Conservation (phyloP, 2,329 filamentous ascomycete species). For the Trichoderma citrinoviride region DNA sequence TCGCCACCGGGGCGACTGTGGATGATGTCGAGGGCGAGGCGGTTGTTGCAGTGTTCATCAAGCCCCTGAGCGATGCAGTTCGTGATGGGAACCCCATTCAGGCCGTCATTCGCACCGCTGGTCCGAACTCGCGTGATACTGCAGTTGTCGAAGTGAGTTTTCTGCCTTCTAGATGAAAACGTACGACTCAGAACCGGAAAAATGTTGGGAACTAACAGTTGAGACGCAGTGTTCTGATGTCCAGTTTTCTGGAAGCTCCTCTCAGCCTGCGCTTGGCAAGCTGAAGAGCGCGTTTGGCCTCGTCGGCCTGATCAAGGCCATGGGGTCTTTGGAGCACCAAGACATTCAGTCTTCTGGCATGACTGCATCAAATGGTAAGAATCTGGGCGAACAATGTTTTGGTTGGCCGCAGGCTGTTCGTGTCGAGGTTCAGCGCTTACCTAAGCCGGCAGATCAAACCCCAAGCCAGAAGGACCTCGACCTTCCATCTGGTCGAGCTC, state of each 20-base stretch:
- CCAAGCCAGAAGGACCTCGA: not conserved
- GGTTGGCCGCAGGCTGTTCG: not conserved
- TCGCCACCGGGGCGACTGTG: constrained; percentile 27
- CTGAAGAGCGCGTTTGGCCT: constrained; percentile 27
- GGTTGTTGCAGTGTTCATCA: constrained; percentile 41
- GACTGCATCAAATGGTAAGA: constrained; percentile 27
- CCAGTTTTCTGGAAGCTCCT: constrained; percentile 39
- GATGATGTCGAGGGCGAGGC: constrained; percentile 39
- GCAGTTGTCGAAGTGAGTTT: constrained; percentile 32
- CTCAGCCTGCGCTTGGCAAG: constrained; percentile 31
- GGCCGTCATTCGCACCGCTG: constrained; percentile 33
- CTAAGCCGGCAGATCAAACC: not conserved
- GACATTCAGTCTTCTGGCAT: not conserved
- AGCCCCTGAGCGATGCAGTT: constrained; percentile 44
- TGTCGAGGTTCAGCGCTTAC: not conserved
- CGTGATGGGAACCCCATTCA: constrained; percentile 42
- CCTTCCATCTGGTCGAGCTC: not conserved
- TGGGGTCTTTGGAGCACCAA: constrained; percentile 20
- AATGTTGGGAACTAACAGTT: not conserved
- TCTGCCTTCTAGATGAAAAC: not conserved
- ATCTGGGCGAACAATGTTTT: not conserved
- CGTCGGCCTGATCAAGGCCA: constrained; percentile 29
- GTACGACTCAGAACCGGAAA: not conserved
- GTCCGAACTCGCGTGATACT: not conserved
- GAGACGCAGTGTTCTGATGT: constrained; percentile 43